Conservation (phyloP, 202 grass and related monocot species). For the Panicum hallii region DNA sequence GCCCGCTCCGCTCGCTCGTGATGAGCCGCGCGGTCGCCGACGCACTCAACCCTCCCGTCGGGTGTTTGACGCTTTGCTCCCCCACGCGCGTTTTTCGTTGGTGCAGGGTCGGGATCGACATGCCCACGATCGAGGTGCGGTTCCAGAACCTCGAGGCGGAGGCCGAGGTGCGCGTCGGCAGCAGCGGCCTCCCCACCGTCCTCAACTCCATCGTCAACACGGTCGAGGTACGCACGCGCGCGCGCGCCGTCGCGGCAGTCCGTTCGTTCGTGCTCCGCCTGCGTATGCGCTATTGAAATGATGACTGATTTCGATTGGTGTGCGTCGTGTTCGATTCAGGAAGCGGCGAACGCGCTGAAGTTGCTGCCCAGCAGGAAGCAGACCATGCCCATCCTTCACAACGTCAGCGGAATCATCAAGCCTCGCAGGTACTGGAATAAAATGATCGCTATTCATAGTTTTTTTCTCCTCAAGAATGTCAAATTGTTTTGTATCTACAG, state of each 20-base stretch:
- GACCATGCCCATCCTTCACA: conserved; percentile 73
- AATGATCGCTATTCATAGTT: background rate
- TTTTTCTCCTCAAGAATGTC: background rate
- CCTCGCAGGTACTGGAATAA: conserved; percentile 85
- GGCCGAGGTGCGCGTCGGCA: conserved; percentile 75
- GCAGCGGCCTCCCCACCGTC: conserved; percentile 84
- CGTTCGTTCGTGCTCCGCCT: background rate
- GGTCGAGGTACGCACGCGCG: conserved; percentile 61
- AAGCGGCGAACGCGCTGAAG: conserved; percentile 62
- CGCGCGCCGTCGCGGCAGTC: too few relatives aligned
- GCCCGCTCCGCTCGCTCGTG: background rate
- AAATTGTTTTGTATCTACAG: background rate
- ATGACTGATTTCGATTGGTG: background rate
- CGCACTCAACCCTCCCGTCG: background rate
- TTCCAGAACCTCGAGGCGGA: conserved; percentile 69
- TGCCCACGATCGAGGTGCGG: conserved; percentile 88
- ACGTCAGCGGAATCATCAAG: conserved; percentile 85
- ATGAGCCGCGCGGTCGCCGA: too few relatives aligned
- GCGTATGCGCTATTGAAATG: background rate
- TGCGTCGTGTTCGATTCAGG: conserved; percentile 53
- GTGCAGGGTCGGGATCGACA: conserved; percentile 78
- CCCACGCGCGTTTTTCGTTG: background rate
- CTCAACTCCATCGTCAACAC: conserved; percentile 71
- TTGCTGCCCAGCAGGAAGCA: conserved; percentile 80
- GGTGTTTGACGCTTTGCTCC: conserved; percentile 43